Evolutionary conservation across 345 rosid genomes (phyloP).

Genomic region (Triadica sebifera): DNA sequence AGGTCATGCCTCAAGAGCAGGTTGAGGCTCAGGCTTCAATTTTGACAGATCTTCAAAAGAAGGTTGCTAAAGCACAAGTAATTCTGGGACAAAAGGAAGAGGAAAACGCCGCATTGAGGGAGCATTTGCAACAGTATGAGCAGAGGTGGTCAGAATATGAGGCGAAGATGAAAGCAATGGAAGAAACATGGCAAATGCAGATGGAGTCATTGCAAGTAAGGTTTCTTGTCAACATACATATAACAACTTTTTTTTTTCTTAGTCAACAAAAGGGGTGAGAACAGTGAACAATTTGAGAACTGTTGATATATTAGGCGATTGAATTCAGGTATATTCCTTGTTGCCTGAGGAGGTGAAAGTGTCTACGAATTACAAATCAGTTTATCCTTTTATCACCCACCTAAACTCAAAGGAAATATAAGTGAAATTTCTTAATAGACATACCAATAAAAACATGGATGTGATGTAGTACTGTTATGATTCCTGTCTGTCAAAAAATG

Average conservation of each 20-base stretch:
- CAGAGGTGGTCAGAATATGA: conserved; percentile 78
- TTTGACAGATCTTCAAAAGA: conserved; percentile 66
- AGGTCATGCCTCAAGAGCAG: conserved; percentile 62
- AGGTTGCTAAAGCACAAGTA: conserved; percentile 69
- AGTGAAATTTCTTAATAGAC: background rate
- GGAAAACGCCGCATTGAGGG: conserved; percentile 71
- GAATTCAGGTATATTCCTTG: background rate
- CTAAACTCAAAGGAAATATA: background rate
- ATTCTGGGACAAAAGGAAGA: conserved; percentile 68
- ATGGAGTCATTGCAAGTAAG: conserved; percentile 85
- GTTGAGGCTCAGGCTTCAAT: conserved; percentile 49
- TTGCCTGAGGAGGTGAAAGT: background rate
- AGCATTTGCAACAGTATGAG: conserved; percentile 67
- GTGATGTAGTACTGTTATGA: background rate
- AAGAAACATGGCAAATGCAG: conserved; percentile 92
- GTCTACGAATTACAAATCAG: background rate
- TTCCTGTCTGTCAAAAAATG: background rate
- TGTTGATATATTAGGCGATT: background rate
- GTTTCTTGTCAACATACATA: background rate
- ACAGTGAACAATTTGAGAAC: background rate
- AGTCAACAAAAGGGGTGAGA: too few relatives aligned
- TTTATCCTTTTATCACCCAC: background rate
- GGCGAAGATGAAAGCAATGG: conserved; percentile 88
- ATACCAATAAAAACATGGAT: background rate
- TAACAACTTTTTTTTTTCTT: background rate